Evolutionary conservation across 805 yeast species (phyloP), one percentile per base, ranked within the genome.

Genomic region (Candida xiaguanensis): DNA sequence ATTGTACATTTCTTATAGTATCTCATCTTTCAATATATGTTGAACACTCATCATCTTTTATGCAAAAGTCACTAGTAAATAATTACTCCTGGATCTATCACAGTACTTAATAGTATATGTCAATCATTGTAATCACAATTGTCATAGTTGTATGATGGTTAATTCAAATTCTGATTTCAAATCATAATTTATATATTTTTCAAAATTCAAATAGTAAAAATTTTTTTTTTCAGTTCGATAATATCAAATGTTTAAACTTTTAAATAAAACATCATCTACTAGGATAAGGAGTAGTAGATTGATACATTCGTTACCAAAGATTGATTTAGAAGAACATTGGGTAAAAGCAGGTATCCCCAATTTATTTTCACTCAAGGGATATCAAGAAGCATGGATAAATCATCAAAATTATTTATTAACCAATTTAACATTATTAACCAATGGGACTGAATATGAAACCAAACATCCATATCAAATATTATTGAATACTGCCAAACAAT

Each of bases 391-490:
- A 2, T 91, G 97, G 97, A 65, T 65, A 3, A 84, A 89, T 40
- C 82, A 87, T 60, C 99, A 91, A 64, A 70, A 67, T 38, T 78
- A 66, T 45, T 61, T 80, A 39, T 74, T 85, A 41, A 71, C 80
- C 49, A 77, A 78, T 40, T 64, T 85, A 48, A 72, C 82, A 15
- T 63, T 76, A 48, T 65, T 77, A 36, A 85, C 95, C 1, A 75
- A 74, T 35, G 96, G 95, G 12, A 85, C 95, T 1, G 82, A 79
- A 40, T 74, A 80, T 57, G 96, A 88, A 60, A 74, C 84, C 6
- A 78, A 85, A 56, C 65, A 74, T 14, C 91, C 96, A 3, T 78
- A 82, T 58, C 85, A 85, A 45, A 77, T 87, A 39, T 58, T 80
- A 42, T 61, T 79, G 43, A 74, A 80, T 47, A 78, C 93, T 1